Evolutionary conservation across 768 basidiomycete genomes (phyloP), one percentile per base, ranked within the genome.

Genomic region (Lepiota brunneoincarnata): DNA sequence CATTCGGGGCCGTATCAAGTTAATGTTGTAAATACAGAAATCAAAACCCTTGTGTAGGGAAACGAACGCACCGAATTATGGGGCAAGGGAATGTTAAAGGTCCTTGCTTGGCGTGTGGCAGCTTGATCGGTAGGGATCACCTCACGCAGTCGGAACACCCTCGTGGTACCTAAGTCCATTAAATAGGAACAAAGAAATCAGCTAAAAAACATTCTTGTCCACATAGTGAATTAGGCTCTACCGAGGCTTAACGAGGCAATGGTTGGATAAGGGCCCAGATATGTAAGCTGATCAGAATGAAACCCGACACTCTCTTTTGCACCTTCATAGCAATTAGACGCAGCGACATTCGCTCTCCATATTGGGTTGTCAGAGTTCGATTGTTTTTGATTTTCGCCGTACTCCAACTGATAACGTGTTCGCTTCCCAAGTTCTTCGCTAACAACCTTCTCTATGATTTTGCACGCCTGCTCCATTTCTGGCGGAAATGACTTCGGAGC

Each of bases 321-420:
- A n/a, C 90, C 90, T 64, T 86, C 81, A 56, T 93, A 93, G 59
- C 90, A 87, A 60, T 93, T 93, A 2, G 90, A 82, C 1, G 90
- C 91, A 2, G 91, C 91, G 20, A 93, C 90, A 59, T 92, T 93
- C 1, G 91, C 91, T 49, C 81, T 75, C 91, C 91, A 93, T 6
- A 57, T 59, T 24, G 62, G 52, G 31, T 58, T 63, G 23, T 34
- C 35, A 12, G 47, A 61, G 21, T 40, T 56, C 56, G 28, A 58
- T n/a, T 43, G 24, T 34, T 31, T 41, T 17, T 54, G 50, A 28
- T 60, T 57, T 50, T 61, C 69, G 21, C 65, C 74, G 87, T 89
- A 93, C 67, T 93, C 91, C 4, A 87, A 69, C 2, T 78, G 75
- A 65, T 79, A 86, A 6, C 81, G 81, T 46, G 71, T 57, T 47